These are phyloP conservation scores for Mycena sp. DNA, from an alignment of 1,284 basidiomycete species.

Conservation along the genomic window DNA sequence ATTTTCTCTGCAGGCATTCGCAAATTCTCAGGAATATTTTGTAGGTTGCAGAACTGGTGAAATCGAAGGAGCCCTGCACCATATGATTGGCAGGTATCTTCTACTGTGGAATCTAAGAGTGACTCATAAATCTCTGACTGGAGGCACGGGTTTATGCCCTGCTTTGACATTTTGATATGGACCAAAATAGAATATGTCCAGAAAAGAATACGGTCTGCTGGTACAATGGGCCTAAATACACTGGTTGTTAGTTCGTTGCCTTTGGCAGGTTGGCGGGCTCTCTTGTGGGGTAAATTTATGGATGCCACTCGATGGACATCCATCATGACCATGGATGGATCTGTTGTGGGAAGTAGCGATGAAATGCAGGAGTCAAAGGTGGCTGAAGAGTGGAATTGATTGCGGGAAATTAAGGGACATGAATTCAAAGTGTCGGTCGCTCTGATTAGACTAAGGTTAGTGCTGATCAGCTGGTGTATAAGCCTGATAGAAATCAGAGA, in stretches of 20 bases:
- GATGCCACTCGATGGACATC: not conserved
- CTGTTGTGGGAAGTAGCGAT: not conserved
- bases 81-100: not conserved
- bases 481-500: no score
- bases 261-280: not conserved
- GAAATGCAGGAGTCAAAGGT: not conserved
- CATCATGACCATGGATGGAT: not conserved
- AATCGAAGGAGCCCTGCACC: constrained; percentile 38
- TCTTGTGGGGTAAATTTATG: not conserved
- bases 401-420: not conserved
- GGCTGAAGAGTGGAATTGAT: not conserved
- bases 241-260: not conserved
- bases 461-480: no score
- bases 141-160: not conserved
- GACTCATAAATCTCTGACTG: not conserved
- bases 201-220: not conserved
- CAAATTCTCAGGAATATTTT: constrained; percentile 27
- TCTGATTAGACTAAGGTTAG: not conserved
- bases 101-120: not conserved
- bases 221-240: constrained; percentile 2
- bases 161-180: not conserved
- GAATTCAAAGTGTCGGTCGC: not conserved
- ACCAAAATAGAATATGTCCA: constrained; percentile 7
- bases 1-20: constrained; percentile 45
- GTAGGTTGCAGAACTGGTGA: constrained; percentile 42